Conservation (phyloP, 805 yeast species). For the Candida tammaniensis region DNA sequence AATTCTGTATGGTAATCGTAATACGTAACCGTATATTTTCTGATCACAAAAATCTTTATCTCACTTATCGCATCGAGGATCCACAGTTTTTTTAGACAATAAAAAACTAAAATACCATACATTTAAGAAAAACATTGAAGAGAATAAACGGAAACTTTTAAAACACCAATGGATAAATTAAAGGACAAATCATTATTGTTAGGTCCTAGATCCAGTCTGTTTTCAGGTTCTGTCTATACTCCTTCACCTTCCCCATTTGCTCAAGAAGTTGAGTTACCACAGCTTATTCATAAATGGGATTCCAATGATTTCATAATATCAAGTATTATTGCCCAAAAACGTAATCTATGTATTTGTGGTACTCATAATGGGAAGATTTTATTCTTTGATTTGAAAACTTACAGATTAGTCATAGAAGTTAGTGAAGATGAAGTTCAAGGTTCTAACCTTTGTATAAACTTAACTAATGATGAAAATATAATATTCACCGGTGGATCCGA, state of each 20-base stretch:
- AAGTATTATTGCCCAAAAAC: conserved; percentile 56
- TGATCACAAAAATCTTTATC: no score
- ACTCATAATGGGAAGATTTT: conserved; percentile 82
- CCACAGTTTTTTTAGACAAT: no score
- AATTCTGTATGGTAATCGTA: no score
- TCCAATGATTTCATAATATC: conserved; percentile 72
- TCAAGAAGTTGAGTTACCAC: neutral
- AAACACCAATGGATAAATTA: no score
- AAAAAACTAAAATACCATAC: no score
- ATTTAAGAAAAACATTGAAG: no score
- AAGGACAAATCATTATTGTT: no score
- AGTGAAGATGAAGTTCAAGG: conserved; percentile 56
- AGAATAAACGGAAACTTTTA: no score
- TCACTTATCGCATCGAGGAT: no score
- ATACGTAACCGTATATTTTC: no score
- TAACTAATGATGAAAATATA: conserved; percentile 50
- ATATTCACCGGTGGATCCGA: conserved; percentile 89
- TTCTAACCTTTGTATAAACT: conserved; percentile 68
- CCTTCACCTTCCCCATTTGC: conserved; percentile 6
- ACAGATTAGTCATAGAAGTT: conserved; percentile 32
- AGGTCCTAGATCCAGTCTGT: no score
- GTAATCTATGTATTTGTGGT: conserved; percentile 74
- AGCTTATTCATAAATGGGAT: conserved; percentile 71
- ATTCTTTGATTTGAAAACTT: conserved; percentile 66
- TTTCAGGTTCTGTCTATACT: no score